These are phyloP conservation scores for Oenanthe sinensis DNA, from an alignment of 129 eudicot species.

Conservation along the genomic window DNA sequence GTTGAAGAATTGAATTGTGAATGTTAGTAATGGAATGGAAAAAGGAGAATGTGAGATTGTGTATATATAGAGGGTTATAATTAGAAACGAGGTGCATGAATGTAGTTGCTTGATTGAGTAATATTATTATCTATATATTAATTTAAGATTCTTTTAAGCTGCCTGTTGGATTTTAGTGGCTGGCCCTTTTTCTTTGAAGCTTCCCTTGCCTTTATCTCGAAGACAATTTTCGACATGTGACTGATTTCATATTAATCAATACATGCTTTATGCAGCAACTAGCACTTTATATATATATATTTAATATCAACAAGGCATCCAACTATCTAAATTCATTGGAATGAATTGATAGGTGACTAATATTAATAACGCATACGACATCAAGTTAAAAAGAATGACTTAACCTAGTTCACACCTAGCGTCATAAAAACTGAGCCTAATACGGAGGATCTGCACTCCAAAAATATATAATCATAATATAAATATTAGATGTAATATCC, in stretches of 20 bases:
- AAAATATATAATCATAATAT: no score
- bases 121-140: background rate
- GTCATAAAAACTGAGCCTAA: no score
- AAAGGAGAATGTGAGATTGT: background rate
- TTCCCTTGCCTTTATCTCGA: background rate
- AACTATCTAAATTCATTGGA: background rate
- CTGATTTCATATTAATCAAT: background rate
- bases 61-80: background rate
- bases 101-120: background rate
- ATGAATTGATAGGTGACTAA: background rate
- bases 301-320: background rate
- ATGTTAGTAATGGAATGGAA: background rate
- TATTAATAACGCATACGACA: no score
- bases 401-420: background rate
- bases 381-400: no score
- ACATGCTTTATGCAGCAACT: background rate
- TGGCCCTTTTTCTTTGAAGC: background rate
- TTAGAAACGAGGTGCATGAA: constrained; percentile 12
- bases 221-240: background rate
- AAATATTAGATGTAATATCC: no score
- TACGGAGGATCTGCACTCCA: no score
- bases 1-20: background rate
- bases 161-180: background rate
- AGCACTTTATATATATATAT: background rate
- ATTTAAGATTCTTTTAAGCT: background rate